Percentiles rank a stretch among this genome's conserved stretches.
These are phyloP conservation scores for Lablab purpureus DNA, from an alignment of 306 rosid species.

Conservation along the genomic window DNA sequence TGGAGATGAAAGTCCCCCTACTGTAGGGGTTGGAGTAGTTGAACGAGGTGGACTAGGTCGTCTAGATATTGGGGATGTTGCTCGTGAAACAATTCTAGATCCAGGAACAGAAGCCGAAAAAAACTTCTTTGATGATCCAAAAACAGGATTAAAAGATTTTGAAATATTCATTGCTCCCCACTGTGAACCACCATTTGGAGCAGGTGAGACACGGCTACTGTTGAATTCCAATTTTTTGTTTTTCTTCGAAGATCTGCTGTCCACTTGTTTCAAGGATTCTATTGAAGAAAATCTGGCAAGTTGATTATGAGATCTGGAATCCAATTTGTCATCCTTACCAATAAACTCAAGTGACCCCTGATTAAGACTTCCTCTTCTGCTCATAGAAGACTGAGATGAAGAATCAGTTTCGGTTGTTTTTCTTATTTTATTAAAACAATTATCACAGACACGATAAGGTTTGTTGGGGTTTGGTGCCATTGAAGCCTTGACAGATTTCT, in stretches of 20 bases:
- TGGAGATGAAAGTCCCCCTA: constrained; percentile 96
- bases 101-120: constrained; percentile 99
- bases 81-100: constrained; percentile 98
- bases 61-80: constrained; percentile 98
- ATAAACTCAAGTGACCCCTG: constrained; percentile 73
- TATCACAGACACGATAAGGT: constrained; percentile 98
- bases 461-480: constrained; percentile 99
- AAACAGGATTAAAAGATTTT: constrained; percentile 93
- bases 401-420: constrained; percentile 75
- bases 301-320: constrained; percentile 83
- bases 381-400: constrained; percentile 81
- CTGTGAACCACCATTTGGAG: constrained; percentile 91
- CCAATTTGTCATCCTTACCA: constrained; percentile 85
- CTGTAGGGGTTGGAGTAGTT: constrained; percentile 97
- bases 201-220: constrained; percentile 96
- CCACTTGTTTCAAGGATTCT: constrained; percentile 93
- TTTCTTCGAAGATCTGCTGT: constrained; percentile 85
- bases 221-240: constrained; percentile 95
- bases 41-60: constrained; percentile 99
- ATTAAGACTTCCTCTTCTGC: constrained; percentile 91
- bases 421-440: constrained; percentile 82
- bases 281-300: constrained; percentile 75
- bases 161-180: constrained; percentile 91
- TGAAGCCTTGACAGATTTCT: constrained; percentile 93
- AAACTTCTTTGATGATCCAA: constrained; percentile 97